Evolutionary conservation across 208 protist species (phyloP).

Genomic region (Wallacemonas rigidus): DNA sequence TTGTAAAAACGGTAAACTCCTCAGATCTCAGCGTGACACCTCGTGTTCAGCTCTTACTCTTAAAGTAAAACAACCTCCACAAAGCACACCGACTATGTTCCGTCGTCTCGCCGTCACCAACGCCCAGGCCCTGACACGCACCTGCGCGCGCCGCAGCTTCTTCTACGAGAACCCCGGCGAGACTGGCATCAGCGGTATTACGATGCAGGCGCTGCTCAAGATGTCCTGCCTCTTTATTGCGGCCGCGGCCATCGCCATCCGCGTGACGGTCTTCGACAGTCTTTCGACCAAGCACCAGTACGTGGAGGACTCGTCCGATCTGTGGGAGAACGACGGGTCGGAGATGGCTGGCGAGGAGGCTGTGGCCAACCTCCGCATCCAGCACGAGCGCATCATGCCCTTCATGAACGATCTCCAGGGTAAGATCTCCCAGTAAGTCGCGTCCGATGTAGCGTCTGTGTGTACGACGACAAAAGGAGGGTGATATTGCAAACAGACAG

Average conservation of each 20-base stretch:
- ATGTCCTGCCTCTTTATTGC: slow-evolving; percentile 38
- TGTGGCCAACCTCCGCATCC: slow-evolving; percentile 81
- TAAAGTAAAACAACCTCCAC: not conserved
- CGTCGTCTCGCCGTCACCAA: slow-evolving; percentile 40
- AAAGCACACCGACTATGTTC: slow-evolving; percentile 48
- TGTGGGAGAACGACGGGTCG: slow-evolving; percentile 80
- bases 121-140: slow-evolving; percentile 7
- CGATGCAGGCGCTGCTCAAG: slow-evolving; percentile 46
- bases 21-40: not conserved
- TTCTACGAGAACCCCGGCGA: slow-evolving; percentile 77
- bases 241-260: slow-evolving; percentile 31
- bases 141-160: slow-evolving; percentile 40
- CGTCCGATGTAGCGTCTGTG: not conserved
- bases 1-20: not conserved
- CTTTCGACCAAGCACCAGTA: slow-evolving; percentile 71
- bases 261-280: slow-evolving; percentile 50
- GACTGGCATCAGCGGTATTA: slow-evolving; percentile 68
- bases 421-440: slow-evolving; percentile 53
- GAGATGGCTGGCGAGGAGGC: slow-evolving; percentile 87
- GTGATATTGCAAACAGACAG: too few relatives aligned
- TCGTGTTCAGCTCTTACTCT: not conserved
- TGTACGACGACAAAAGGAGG: not conserved
- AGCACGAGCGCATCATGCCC: slow-evolving; percentile 90
- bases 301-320: slow-evolving; percentile 77
- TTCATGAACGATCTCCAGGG: slow-evolving; percentile 88